Percentiles rank a stretch among this genome's conserved stretches.
Evolutionary conservation across 2,329 filamentous ascomycete species (phyloP).

Genomic region (Talaromyces sp.): DNA sequence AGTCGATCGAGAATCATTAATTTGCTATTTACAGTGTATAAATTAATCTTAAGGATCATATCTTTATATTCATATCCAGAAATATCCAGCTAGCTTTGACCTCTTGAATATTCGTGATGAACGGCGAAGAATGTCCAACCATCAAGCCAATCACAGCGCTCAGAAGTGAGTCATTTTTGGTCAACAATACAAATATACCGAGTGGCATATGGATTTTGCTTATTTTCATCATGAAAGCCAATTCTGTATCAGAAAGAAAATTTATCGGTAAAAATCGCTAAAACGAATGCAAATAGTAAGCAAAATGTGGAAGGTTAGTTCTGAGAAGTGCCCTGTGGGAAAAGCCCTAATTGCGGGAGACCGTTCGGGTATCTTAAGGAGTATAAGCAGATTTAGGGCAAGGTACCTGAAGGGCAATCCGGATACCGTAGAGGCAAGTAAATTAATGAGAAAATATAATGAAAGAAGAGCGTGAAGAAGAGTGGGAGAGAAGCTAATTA

Average conservation of each 20-base stretch:
- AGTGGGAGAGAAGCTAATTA: background rate
- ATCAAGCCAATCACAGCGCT: conserved; percentile 9
- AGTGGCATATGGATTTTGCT: background rate
- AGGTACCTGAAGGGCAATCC: background rate
- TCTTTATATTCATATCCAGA: background rate
- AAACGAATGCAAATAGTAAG: too few relatives aligned
- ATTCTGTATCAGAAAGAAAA: background rate
- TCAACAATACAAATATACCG: conserved; percentile 5
- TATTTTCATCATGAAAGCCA: background rate
- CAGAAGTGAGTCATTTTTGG: conserved; percentile 17
- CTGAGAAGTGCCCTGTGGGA: background rate
- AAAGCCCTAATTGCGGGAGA: background rate
- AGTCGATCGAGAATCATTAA: background rate
- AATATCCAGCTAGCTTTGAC: background rate
- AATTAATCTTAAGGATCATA: background rate
- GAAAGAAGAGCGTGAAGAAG: background rate
- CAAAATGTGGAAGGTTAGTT: too few relatives aligned
- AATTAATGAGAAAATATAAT: background rate
- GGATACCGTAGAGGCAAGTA: background rate
- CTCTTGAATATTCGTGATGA: background rate
- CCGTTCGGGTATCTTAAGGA: background rate
- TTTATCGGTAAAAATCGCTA: background rate
- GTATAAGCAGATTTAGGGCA: background rate
- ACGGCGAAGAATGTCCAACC: background rate
- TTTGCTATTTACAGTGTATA: background rate